Evolutionary conservation across 805 yeast genomes (phyloP).

Genomic region (Lipomyces yamadae): DNA sequence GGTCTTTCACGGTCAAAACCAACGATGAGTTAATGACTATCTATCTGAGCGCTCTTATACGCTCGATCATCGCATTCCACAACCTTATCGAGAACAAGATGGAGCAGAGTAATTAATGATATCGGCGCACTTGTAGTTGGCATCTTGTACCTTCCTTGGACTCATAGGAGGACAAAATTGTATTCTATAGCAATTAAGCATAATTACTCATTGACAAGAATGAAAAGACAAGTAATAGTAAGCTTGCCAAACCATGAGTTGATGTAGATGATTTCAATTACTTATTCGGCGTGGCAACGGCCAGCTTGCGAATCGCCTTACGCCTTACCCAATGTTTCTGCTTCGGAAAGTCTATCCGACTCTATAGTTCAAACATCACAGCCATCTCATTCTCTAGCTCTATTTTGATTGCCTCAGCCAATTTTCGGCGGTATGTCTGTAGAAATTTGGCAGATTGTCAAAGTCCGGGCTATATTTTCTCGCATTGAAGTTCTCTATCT

Average conservation of each 20-base stretch:
- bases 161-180: neutral
- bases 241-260: neutral
- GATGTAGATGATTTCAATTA: no score
- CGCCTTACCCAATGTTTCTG: neutral
- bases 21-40: slow-evolving; percentile 96
- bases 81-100: slow-evolving; percentile 95
- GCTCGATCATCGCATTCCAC: slow-evolving; percentile 95
- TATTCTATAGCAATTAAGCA: neutral
- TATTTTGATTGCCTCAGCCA: neutral
- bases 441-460: neutral
- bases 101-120: slow-evolving; percentile 47
- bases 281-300: no score
- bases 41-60: slow-evolving; percentile 84
- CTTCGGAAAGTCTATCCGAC: neutral
- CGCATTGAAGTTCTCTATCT: neutral
- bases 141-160: no score
- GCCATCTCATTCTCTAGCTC: no score
- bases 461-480: neutral
- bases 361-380: no score
- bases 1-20: slow-evolving; percentile 88
- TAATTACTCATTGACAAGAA: neutral
- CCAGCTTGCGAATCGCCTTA: no score
- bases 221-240: neutral
- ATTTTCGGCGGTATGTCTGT: neutral
- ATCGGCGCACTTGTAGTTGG: neutral